Evolutionary conservation across 352 stramenopile genomes (phyloP), one percentile per base, ranked within the genome.

Genomic region (Aphanomyces stellatus): DNA sequence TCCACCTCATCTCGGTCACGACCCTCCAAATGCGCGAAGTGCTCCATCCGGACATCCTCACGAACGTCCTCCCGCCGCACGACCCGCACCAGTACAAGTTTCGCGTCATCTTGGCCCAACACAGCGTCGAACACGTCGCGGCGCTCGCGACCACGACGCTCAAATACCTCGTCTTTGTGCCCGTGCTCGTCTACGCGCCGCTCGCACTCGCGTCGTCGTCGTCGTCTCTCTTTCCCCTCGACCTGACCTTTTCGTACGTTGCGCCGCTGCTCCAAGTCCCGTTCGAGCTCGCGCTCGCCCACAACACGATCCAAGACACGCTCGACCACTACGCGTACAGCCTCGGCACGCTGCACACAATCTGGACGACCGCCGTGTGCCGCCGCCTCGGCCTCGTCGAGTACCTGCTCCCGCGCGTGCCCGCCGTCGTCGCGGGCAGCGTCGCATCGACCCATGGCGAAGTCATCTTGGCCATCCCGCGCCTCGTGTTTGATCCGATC

Each of bases 61-160:
- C 85, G 31, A 91, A 87, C 62, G 71, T 87, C 17, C 91, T 94
- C 76, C 84, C 83, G 22, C 87, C 87, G 4, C 96, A 99, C 78
- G 94, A 99, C 80, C 93, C 96, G n/a, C 95, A 99, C 63, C 95
- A 95, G 8, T 96, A 99, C 75, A 75, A 99, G 40, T 77, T 99
- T 11, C 92, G 92, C 22, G 96, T 93, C 17, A 72, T 99, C 25
- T 70, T 99, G 73, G 91, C 96, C 70, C 96, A 99, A 71, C 93
- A 76, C 34, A 93, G 84, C 25, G 61, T 78, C 24, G 98, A 93
- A 62, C 96, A 99, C 63, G 83, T 86, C 15, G 92, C 93, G 61
- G 85, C 95, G 37, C 98, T 99, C 82, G 65, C 96, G 1, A 53
- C 97, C 41, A 97, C 93, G 7, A 75, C 95, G 46, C 78, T 80